These are phyloP conservation scores for Mycosphaerella sp. DNA, from an alignment of 2,329 filamentous ascomycete genomes.

Conservation along the genomic window DNA sequence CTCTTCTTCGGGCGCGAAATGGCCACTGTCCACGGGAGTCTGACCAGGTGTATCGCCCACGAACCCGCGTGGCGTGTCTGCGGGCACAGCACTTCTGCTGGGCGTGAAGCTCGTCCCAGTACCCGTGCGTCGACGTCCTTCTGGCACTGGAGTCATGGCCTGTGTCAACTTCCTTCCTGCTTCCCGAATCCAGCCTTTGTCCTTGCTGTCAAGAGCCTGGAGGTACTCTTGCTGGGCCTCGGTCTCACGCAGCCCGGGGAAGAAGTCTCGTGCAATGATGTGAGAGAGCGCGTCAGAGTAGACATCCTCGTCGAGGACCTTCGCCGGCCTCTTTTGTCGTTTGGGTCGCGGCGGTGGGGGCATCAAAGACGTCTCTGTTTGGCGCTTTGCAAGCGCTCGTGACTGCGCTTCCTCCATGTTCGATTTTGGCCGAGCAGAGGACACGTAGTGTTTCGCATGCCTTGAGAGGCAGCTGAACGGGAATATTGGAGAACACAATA, in stretches of 20 bases:
- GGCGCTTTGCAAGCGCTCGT: slow-evolving; percentile 61
- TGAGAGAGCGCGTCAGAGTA: slow-evolving; percentile 87
- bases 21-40: slow-evolving; percentile 43
- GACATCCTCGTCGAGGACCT: slow-evolving; percentile 85
- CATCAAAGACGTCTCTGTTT: slow-evolving; percentile 67
- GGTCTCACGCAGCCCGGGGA: slow-evolving; percentile 80
- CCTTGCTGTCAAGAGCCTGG: slow-evolving; percentile 79
- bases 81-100: slow-evolving; percentile 18
- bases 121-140: slow-evolving; percentile 36
- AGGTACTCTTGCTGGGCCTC: slow-evolving; percentile 89
- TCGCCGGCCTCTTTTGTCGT: slow-evolving; percentile 83
- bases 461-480: neutral
- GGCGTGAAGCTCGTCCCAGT: slow-evolving; percentile 37
- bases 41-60: slow-evolving; percentile 62
- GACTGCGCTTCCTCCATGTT: slow-evolving; percentile 35
- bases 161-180: slow-evolving; percentile 59
- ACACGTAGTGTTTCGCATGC: neutral
- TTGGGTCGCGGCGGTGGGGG: slow-evolving; percentile 78
- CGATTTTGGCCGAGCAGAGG: neutral
- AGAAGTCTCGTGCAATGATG: slow-evolving; percentile 96
- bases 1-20: slow-evolving; percentile 34
- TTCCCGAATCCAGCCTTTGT: slow-evolving; percentile 78
- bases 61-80: slow-evolving; percentile 52
- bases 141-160: slow-evolving; percentile 73
- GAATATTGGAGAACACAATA: no score